Evolutionary conservation across 805 yeast genomes (phyloP), one percentile per base, ranked within the genome.

Genomic region (Kazachstania africana): DNA sequence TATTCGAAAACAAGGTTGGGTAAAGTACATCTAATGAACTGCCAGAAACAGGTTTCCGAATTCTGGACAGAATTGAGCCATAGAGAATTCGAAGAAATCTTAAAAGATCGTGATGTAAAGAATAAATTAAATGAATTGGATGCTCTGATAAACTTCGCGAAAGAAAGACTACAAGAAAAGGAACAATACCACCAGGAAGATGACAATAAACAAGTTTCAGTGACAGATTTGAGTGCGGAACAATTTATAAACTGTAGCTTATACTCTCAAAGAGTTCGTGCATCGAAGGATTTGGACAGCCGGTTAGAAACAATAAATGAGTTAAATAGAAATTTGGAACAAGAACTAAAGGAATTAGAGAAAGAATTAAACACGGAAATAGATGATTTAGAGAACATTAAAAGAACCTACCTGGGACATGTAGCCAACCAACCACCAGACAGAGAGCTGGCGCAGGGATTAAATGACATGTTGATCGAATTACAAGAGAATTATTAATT

Each of bases 1-100:
- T 61, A 72, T 26, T 62, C 75, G 3, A 34, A 46, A n/a, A 52
- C 65, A 12, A 58, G 55, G n/a, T 63, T 59, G 16, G 78, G 76
- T 3, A 50, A 56, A 3, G 55, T 55, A 16, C 57, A 64, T 3
- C 55, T 75, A 12, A 60, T 60, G 14, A 61, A 63, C 16, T 75
- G 76, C 6, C 58, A 72, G 29, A 53, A 58, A 14, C 80, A 73
- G 41, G 66, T 75, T 9, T 56, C 63, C 12, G 58, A 61, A 25
- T 71, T 66, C 39, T 73, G 77, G 72, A 60, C 59, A 25, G 53
- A 57, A 18, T 59, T 66, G n/a, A 60, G 67, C 17, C 44, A 61
- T 27, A 57, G 65, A 30, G 81, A 75, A 42, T 73, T 75, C 39
- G 66, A 67, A 9, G 64, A 66, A 30, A 70, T 75, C 6, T 63